These are phyloP conservation scores for Bertia moriformis DNA, from an alignment of 2,329 filamentous ascomycete genomes.

Conservation along the genomic window DNA sequence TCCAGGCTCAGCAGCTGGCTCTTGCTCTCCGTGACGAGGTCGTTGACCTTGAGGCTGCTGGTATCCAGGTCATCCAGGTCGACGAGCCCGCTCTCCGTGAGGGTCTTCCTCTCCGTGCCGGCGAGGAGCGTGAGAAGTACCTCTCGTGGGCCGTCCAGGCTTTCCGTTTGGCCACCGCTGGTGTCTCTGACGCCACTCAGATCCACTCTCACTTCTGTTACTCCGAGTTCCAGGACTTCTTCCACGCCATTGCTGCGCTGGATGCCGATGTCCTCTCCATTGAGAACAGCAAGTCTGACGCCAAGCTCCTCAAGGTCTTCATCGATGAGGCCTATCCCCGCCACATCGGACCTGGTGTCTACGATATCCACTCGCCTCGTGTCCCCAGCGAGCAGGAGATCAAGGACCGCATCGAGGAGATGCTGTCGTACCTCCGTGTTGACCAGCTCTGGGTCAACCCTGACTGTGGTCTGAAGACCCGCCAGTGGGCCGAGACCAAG, in stretches of 20 bases:
- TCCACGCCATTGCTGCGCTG: constrained; percentile 96
- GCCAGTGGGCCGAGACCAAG: constrained; percentile 98
- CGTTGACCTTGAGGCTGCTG: constrained; percentile 89
- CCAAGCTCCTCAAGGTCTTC: constrained; percentile 97
- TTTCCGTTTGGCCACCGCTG: constrained; percentile 89
- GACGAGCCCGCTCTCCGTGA: constrained; percentile 98
- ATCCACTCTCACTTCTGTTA: constrained; percentile 99
- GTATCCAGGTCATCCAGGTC: constrained; percentile 95
- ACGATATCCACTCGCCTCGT: constrained; percentile 99
- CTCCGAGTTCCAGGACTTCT: constrained; percentile 99
- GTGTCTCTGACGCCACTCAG: constrained; percentile 89
- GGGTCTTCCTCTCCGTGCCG: constrained; percentile 89
- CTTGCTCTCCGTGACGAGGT: constrained; percentile 97
- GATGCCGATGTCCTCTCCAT: constrained; percentile 97
- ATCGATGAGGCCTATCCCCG: constrained; percentile 93
- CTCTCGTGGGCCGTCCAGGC: constrained; percentile 93
- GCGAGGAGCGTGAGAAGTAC: constrained; percentile 92
- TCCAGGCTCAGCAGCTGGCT: constrained; percentile 96
- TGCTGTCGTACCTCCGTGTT: constrained; percentile 91
- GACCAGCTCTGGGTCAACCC: constrained; percentile 99
- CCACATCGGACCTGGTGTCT: constrained; percentile 98
- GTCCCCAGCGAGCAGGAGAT: constrained; percentile 95
- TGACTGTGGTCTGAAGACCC: constrained; percentile 98
- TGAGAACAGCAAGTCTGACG: constrained; percentile 99
- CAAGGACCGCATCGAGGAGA: constrained; percentile 93